phyloP scores from a whole-genome alignment of 2,329 filamentous ascomycete genomes.

The Biscogniauxia mediterranea region DNA sequence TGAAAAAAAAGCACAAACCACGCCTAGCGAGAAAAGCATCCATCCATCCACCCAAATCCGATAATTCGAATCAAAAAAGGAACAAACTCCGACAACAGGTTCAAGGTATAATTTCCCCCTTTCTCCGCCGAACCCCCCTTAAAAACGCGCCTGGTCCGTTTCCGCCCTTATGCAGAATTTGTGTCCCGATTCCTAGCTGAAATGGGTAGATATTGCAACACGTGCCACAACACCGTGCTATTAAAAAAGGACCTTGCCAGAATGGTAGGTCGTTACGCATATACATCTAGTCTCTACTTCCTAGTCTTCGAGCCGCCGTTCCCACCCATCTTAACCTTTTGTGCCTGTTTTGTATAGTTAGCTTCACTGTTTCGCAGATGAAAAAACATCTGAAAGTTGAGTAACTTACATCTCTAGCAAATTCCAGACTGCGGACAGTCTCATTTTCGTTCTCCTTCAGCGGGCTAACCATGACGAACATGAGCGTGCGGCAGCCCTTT shows the following conservation, averaged over 20 bases:
- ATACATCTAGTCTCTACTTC: slow-evolving; percentile 12
- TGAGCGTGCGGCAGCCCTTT: slow-evolving; percentile 94
- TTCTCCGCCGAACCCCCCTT: too few species aligned
- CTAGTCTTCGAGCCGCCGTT: slow-evolving; percentile 19
- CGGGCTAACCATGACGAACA: slow-evolving; percentile 98
- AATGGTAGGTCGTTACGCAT: not conserved
- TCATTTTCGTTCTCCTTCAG: slow-evolving; percentile 87
- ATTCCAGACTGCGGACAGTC: slow-evolving; percentile 90
- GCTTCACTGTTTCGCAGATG: not conserved
- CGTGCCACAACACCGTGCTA: not conserved
- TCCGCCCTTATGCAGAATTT: too few species aligned
- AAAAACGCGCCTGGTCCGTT: too few species aligned
- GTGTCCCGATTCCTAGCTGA: too few species aligned
- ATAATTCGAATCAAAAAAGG: too few species aligned
- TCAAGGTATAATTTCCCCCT: too few species aligned
- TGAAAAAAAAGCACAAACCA: too few species aligned
- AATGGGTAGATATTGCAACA: not conserved
- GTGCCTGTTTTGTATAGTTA: slow-evolving; percentile 22
- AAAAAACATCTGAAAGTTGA: not conserved
- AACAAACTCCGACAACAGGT: too few species aligned
- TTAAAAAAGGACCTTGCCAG: not conserved
- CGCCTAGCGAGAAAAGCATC: too few species aligned
- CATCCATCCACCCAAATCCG: too few species aligned
- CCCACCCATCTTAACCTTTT: slow-evolving; percentile 33
- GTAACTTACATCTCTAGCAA: slow-evolving; percentile 79